Conservation (phyloP, 2,329 filamentous ascomycete species). For the Conoideocrella luteorostrata region DNA sequence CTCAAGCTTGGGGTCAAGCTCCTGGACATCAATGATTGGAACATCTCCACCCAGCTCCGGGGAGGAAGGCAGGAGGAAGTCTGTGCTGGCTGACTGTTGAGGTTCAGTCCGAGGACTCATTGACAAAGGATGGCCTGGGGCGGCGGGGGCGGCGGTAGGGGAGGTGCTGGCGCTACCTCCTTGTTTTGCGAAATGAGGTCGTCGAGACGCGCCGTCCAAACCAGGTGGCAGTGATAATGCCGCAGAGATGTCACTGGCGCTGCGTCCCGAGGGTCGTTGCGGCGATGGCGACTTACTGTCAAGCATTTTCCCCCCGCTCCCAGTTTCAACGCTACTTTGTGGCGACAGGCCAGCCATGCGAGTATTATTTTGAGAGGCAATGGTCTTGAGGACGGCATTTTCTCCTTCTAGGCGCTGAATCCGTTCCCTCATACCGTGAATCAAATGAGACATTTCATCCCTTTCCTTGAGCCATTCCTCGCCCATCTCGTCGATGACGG, state of each 20-base stretch:
- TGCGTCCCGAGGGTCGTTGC: conserved; percentile 14
- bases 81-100: conserved; percentile 25
- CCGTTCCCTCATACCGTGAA: conserved; percentile 34
- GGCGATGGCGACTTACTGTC: conserved; percentile 13
- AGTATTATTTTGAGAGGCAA: conserved; percentile 22
- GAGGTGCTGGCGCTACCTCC: conserved; percentile 25
- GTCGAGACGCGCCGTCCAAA: conserved; percentile 26
- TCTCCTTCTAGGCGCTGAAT: conserved; percentile 30
- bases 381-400: conserved; percentile 26
- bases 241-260: conserved; percentile 15
- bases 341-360: conserved; percentile 25
- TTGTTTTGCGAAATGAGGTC: conserved; percentile 24
- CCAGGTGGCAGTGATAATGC: conserved; percentile 24
- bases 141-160: conserved; percentile 27
- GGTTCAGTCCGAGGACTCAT: conserved; percentile 40
- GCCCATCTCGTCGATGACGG: conserved; percentile 46
- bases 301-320: conserved; percentile 18
- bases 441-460: conserved; percentile 31
- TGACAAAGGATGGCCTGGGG: conserved; percentile 30
- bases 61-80: conserved; percentile 29
- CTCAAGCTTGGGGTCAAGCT: conserved; percentile 53
- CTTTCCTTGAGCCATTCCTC: conserved; percentile 41
- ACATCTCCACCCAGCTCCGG: conserved; percentile 26
- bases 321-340: conserved; percentile 19
- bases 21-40: conserved; percentile 50